Base-by-base conservation (phyloP, 1,284 basidiomycete genomes). In the Sporisorium reilianum region DNA sequence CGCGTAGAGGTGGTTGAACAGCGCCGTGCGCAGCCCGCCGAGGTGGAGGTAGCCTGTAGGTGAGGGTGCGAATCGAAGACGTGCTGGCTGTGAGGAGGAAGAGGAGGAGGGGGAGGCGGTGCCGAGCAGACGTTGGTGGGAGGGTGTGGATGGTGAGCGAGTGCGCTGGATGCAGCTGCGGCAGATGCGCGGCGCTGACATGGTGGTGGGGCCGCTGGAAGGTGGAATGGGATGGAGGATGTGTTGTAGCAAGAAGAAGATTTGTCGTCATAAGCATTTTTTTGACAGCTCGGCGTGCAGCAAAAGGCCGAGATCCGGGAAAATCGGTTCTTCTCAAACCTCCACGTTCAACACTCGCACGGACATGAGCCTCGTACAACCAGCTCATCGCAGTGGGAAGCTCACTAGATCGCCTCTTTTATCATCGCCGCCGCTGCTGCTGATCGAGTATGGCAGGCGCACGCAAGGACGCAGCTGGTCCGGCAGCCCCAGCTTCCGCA, bases 31-130 rank as follows among this genome's bases (percentile, higher is more conserved):
- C n/a, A 99, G 89, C 0, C 97, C 96, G 2, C 96, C 96, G 1
- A 99, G 90, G 85, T 99, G 96, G 2, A 99, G 88, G 49, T 91
- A 89, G 3, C 97, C 96, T 0, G 97, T 99, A 0, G 97, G 97
- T 0, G 96, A 98, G 0, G 97, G 96, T 0, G 96, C 96, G 85
- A 99, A 99, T 8, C 96, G 91, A 9, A 99, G 80, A 53, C 87
- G 82, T 23, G 66, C 62, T 55, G 32, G 28, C 9, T n/a, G n/a
- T 20, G 40, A n/a, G 22, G 42, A 1, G n/a, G 56, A 14, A 8
- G 61, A 36, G 30, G 46, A 32, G n/a, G 48, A 22, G 18, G 26
- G 2, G 41, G 53, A 45, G 25, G 14, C 51, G 30, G 48, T 44
- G 23, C 53, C 25, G 36, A 48, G 42, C n/a, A 46, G 32, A 40